Evolutionary conservation across 192 early-diverging fungal genomes (phyloP).

Genomic region (Mortierella alpina): DNA sequence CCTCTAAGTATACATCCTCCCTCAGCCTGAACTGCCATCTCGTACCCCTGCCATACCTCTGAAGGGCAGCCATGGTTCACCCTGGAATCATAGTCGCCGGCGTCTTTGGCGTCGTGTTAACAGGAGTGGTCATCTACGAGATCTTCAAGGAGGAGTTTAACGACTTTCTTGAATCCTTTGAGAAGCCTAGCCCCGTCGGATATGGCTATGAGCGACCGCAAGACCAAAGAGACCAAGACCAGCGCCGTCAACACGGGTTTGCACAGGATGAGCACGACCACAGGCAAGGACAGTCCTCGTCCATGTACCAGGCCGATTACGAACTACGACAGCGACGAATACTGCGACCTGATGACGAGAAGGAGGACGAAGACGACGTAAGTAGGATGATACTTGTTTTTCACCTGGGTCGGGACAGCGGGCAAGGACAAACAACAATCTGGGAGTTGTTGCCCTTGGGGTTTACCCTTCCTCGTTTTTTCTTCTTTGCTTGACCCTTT

Average conservation of each 20-base stretch:
- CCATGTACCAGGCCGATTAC: constrained; percentile 20
- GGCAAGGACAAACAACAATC: background rate
- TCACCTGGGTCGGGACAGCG: background rate
- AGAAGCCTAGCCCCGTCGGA: constrained; percentile 14
- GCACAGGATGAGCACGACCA: constrained; percentile 22
- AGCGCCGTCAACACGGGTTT: background rate
- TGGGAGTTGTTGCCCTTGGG: background rate
- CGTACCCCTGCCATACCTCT: background rate
- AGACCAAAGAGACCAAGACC: background rate
- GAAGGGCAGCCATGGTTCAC: constrained; percentile 25
- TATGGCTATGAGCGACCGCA: constrained; percentile 1
- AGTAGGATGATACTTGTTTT: background rate
- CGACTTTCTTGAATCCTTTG: constrained; percentile 19
- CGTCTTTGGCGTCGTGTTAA: constrained; percentile 37
- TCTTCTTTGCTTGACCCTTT: background rate
- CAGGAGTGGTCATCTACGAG: constrained; percentile 37
- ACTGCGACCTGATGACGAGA: background rate
- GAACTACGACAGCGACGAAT: constrained; percentile 29
- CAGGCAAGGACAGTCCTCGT: constrained; percentile 1
- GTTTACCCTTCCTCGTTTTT: constrained; percentile 4
- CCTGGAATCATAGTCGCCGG: constrained; percentile 31
- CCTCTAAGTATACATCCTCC: background rate
- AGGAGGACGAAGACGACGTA: constrained; percentile 32
- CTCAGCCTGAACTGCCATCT: background rate
- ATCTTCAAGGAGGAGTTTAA: constrained; percentile 32